These are phyloP conservation scores for Toxicodendron radicans DNA, from an alignment of 345 rosid species.

Conservation along the genomic window DNA sequence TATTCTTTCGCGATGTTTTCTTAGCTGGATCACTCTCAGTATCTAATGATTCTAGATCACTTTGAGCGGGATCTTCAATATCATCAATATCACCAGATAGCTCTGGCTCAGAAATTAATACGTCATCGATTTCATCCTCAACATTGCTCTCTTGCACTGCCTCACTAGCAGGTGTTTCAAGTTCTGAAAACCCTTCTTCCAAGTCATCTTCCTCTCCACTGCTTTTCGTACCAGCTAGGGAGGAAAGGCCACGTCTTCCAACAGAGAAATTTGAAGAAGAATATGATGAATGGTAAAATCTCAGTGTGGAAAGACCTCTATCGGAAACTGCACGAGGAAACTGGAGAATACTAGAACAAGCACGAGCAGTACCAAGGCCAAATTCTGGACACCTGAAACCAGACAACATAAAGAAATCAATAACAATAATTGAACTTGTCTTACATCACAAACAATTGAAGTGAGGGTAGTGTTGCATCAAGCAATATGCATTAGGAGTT, in stretches of 20 bases:
- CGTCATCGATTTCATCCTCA: slow-evolving; percentile 45
- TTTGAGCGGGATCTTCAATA: slow-evolving; percentile 35
- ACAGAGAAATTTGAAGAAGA: slow-evolving; percentile 22
- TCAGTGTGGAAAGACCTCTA: slow-evolving; percentile 26
- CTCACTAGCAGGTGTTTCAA: slow-evolving; percentile 39
- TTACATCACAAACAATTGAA: no score
- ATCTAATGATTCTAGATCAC: slow-evolving; percentile 39
- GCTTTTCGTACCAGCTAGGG: slow-evolving; percentile 60
- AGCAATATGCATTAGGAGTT: no score
- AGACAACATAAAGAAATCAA: no score
- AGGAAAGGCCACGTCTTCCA: slow-evolving; percentile 49
- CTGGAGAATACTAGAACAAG: slow-evolving; percentile 12
- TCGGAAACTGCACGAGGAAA: slow-evolving; percentile 22
- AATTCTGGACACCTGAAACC: no score
- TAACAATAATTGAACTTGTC: no score
- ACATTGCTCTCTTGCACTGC: slow-evolving; percentile 20
- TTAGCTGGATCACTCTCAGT: slow-evolving; percentile 22
- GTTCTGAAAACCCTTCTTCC: slow-evolving; percentile 73
- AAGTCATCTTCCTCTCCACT: slow-evolving; percentile 56
- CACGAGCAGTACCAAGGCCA: no score
- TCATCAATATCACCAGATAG: slow-evolving; percentile 43
- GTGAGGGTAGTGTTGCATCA: no score
- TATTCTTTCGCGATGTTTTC: slow-evolving; percentile 25
- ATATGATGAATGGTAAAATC: slow-evolving; percentile 34
- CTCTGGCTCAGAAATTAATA: slow-evolving; percentile 43